These are phyloP conservation scores for Chlamydomonas applanata DNA, from an alignment of 139 green algal species.

Conservation along the genomic window DNA sequence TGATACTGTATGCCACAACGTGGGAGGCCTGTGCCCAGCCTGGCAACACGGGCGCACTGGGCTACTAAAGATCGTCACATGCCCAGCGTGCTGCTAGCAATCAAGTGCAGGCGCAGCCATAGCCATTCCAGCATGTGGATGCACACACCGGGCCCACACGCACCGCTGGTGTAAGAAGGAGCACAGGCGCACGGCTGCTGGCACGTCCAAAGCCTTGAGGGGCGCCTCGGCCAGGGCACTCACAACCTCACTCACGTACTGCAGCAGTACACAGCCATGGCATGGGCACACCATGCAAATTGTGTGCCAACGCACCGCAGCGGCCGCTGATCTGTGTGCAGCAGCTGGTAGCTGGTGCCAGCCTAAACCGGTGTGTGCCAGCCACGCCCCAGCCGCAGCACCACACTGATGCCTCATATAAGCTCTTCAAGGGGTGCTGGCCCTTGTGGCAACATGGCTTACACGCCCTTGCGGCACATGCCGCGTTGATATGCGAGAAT, in stretches of 20 bases:
- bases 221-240: slow-evolving; percentile 79
- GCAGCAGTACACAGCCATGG: slow-evolving; percentile 8
- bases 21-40: too few species aligned
- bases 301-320: neutral
- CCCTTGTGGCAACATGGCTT: neutral
- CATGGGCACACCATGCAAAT: neutral
- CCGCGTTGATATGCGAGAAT: neutral
- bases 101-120: too few species aligned
- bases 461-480: neutral
- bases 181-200: slow-evolving; percentile 77
- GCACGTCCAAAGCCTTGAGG: slow-evolving; percentile 77
- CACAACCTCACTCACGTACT: slow-evolving; percentile 93
- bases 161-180: slow-evolving; percentile 81
- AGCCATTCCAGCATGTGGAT: too few species aligned
- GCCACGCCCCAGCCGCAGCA: neutral
- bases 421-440: neutral
- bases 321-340: neutral
- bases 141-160: too few species aligned
- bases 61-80: too few species aligned
- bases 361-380: too few species aligned
- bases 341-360: too few species aligned
- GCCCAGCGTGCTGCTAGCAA: too few species aligned
- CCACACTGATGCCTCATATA: neutral
- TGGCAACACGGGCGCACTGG: too few species aligned
- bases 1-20: too few species aligned